phyloP scores from a whole-genome alignment of 768 basidiomycete species.

The Rhizopogon vesiculosus region DNA sequence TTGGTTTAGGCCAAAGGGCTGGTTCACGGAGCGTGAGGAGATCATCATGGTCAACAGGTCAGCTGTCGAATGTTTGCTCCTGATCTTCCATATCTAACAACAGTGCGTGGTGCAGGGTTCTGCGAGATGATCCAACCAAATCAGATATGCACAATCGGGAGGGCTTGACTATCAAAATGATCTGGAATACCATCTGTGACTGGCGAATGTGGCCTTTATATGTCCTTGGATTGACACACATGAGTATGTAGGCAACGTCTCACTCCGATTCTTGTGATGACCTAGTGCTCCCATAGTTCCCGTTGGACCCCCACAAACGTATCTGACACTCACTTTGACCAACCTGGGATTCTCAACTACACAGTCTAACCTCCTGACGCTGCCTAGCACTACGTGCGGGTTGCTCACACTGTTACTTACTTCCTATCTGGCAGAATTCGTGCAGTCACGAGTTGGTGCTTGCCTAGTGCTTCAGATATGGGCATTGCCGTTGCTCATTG shows the following conservation, averaged over 20 bases:
- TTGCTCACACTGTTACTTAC: conserved; percentile 42
- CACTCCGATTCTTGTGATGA: not conserved
- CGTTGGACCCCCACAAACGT: conserved; percentile 52
- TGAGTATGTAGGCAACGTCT: conserved; percentile 33
- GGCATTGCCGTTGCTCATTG: conserved; percentile 58
- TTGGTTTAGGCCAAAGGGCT: conserved; percentile 53
- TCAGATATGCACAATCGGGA: conserved; percentile 67
- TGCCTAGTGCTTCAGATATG: conserved; percentile 54
- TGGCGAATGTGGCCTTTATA: conserved; percentile 68
- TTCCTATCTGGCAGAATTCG: conserved; percentile 47
- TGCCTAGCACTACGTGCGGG: conserved; percentile 56
- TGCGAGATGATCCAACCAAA: conserved; percentile 58
- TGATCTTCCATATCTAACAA: not conserved
- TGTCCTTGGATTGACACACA: conserved; percentile 46
- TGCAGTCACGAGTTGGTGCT: conserved; percentile 52
- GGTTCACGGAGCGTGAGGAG: conserved; percentile 59
- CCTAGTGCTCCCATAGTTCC: conserved; percentile 37
- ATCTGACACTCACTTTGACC: conserved; percentile 59
- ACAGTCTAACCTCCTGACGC: conserved; percentile 55
- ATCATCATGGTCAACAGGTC: conserved; percentile 49
- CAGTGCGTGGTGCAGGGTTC: conserved; percentile 26
- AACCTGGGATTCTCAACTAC: conserved; percentile 61
- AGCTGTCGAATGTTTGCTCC: not conserved
- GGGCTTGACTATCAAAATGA: conserved; percentile 41
- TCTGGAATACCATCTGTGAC: conserved; percentile 51